A percentile compares a stretch with the other conserved stretches of the same genome.
These are phyloP conservation scores for Phytophthora aleatoria DNA, from an alignment of 352 stramenopile species.

Conservation along the genomic window DNA sequence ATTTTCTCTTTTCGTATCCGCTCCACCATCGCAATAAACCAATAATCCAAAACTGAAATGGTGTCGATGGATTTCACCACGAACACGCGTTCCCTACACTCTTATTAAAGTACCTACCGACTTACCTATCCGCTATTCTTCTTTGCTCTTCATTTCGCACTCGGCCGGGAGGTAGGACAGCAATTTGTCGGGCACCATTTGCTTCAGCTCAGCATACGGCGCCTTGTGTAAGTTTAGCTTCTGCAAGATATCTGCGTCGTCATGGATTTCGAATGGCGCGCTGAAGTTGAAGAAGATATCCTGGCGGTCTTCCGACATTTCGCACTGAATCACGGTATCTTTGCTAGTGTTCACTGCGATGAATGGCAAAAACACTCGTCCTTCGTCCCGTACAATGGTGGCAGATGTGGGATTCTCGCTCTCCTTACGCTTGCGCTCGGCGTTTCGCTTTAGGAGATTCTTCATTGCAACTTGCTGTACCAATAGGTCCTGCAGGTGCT, in stretches of 20 bases:
- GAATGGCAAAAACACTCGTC: conserved; percentile 95
- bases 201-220: conserved; percentile 63
- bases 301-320: conserved; percentile 95
- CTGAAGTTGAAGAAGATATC: conserved; percentile 98
- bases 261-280: conserved; percentile 97
- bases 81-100: conserved; percentile 15
- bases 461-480: conserved; percentile 95
- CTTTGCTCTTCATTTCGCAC: conserved; percentile 77
- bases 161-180: conserved; percentile 79
- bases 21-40: conserved; percentile 8
- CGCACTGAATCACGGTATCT: conserved; percentile 95
- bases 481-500: conserved; percentile 93
- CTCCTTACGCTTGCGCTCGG: conserved; percentile 60
- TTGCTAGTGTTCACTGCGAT: conserved; percentile 96
- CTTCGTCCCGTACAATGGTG: conserved; percentile 61
- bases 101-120: conserved; percentile 25
- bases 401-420: conserved; percentile 30
- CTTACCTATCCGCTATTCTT: conserved; percentile 27
- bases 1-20: conserved; percentile 2
- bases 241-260: conserved; percentile 97
- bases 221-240: conserved; percentile 91
- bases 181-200: conserved; percentile 77
- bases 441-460: conserved; percentile 92
- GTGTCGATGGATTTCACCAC: conserved; percentile 6
- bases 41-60: conserved; percentile 24